Evolutionary conservation across 2,329 filamentous ascomycete genomes (phyloP), one percentile per base, ranked within the genome.

Genomic region (Lachnellula suecica): DNA sequence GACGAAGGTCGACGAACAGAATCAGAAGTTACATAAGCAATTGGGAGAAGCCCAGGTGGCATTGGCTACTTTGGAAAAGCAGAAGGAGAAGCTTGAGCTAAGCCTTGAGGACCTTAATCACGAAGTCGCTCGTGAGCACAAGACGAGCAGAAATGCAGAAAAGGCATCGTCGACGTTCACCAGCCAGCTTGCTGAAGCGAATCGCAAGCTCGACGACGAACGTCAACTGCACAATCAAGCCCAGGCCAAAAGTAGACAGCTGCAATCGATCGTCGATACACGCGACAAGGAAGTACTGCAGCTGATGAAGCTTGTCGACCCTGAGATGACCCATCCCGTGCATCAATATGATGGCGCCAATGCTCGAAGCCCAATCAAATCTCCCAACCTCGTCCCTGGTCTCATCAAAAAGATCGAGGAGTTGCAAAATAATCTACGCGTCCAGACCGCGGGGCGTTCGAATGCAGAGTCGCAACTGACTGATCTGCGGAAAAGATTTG

Each of bases 21-120:
- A 88, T 65, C 81, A 82, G 68, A 88, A 87, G 61, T 79, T 97
- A 15, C 83, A 88, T 66, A 89, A 90, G 62, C 90, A 97, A 67
- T 79, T 97, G 11, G 91, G 88, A 51, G 92, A 97, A 60, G 80
- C 89, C 5, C 93, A 97, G 63, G 72, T 97, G 22, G 84, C 84
- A 4, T 84, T 96, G 59, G 88, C 88, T 0, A 88, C 89, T 1
- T 74, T 97, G 7, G 91, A 97, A 69, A 97, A 97, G 76, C 91
- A 94, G 69, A 88, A 94, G 47, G 93, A 97, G 71, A 97, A 97
- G 71, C 78, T 97, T 24, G 83, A 91, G 47, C 79, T 97, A 38
- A 91, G 82, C 63, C 72, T 97, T 8, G 93, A 99, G 68, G 93
- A 99, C 68, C 77, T 97, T 31, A 96, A 91, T 61, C 93, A 97